A percentile compares a stretch with the other conserved stretches of the same genome.
Conservation (phyloP, 495 filamentous ascomycete genomes). For the Emericellopsis terricola region DNA sequence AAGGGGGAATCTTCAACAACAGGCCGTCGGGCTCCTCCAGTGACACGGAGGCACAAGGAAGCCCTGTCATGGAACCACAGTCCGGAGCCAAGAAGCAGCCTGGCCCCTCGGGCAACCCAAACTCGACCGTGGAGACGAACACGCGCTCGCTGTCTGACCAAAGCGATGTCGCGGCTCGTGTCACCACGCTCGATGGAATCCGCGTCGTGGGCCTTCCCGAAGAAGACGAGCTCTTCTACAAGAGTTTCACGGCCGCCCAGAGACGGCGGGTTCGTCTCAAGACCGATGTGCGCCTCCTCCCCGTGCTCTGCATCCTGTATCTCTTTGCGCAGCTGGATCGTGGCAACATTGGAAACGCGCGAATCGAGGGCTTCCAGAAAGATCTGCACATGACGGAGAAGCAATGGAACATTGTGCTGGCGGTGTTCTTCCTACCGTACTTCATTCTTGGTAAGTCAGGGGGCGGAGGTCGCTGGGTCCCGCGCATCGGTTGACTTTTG, state of each 20-base stretch:
- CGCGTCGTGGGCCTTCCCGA: constrained; percentile 1
- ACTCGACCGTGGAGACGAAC: too few species aligned
- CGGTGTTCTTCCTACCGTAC: constrained; percentile 29
- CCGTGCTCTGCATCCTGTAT: constrained; percentile 27
- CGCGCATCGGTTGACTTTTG: too few species aligned
- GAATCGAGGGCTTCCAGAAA: constrained; percentile 37
- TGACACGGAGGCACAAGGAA: too few species aligned
- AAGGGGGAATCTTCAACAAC: too few species aligned
- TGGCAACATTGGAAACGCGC: constrained; percentile 21
- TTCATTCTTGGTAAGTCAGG: constrained; percentile 15
- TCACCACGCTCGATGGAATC: neutral
- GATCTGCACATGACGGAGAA: constrained; percentile 40
- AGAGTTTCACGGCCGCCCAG: neutral
- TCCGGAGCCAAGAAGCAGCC: too few species aligned
- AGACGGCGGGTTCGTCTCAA: constrained; percentile 2
- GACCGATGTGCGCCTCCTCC: constrained; percentile 20
- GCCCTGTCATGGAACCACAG: too few species aligned
- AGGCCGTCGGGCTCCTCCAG: too few species aligned
- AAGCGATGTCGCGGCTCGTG: neutral
- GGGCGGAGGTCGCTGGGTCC: too few species aligned
- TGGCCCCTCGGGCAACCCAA: too few species aligned
- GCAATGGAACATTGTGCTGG: constrained; percentile 51
- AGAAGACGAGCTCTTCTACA: neutral
- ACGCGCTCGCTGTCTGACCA: too few species aligned
- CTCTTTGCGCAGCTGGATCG: constrained; percentile 15